phyloP scores from a whole-genome alignment of 768 basidiomycete genomes.

The Chalciporus chontae region DNA sequence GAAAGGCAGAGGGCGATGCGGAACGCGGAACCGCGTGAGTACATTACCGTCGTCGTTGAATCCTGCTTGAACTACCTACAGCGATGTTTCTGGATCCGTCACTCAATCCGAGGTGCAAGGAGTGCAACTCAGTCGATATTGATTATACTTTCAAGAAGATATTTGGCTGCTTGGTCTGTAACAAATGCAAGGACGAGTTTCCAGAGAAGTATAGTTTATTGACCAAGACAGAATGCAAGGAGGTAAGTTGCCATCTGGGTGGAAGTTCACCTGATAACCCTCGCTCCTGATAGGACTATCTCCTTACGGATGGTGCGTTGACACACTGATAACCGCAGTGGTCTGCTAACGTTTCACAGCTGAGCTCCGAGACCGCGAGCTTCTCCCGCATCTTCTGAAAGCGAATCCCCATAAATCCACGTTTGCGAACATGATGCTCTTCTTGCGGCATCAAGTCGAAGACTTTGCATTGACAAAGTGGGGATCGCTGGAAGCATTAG shows the following conservation, averaged over 20 bases:
- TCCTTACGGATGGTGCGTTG: conserved; percentile 82
- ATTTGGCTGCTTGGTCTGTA: conserved; percentile 85
- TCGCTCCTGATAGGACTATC: conserved; percentile 65
- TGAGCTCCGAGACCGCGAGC: conserved; percentile 87
- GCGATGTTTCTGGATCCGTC: conserved; percentile 75
- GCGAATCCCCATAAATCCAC: conserved; percentile 94
- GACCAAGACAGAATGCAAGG: conserved; percentile 98
- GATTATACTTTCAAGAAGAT: conserved; percentile 79
- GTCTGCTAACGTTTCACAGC: conserved; percentile 42
- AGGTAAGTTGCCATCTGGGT: conserved; percentile 45
- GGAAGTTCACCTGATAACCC: conserved; percentile 1
- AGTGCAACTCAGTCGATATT: conserved; percentile 87
- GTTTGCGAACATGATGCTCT: conserved; percentile 99
- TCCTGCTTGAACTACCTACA: conserved; percentile 27
- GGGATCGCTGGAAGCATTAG: conserved; percentile 90
- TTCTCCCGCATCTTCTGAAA: conserved; percentile 89
- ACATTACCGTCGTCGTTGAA: background rate
- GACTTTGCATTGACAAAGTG: conserved; percentile 98
- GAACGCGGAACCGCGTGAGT: conserved; percentile 67
- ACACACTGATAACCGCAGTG: background rate
- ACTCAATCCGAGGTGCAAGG: conserved; percentile 78
- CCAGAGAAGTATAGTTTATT: conserved; percentile 93
- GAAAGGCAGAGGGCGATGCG: conserved; percentile 76
- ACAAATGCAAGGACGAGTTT: conserved; percentile 81
- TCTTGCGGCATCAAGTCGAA: conserved; percentile 89